phyloP scores from a whole-genome alignment of 2,329 filamentous ascomycete genomes.

The Cladorrhinum sp. region DNA sequence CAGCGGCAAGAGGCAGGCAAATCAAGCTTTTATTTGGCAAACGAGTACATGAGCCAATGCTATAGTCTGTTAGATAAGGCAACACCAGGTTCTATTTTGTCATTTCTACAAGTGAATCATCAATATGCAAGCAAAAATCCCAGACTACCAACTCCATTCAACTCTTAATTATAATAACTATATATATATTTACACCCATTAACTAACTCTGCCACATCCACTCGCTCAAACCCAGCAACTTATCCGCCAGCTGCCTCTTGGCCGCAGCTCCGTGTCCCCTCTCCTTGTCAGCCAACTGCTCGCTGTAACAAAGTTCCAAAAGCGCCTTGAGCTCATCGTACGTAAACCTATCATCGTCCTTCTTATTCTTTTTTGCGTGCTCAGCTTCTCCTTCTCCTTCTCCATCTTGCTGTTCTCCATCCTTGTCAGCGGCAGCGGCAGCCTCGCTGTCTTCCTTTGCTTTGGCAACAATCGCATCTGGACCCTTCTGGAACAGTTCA shows the following conservation, averaged over 20 bases:
- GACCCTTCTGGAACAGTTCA: slow-evolving; percentile 62
- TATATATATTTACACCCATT: too few relatives aligned
- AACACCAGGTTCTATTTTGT: too few relatives aligned
- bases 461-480: slow-evolving; percentile 62
- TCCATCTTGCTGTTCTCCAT: slow-evolving; percentile 30
- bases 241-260: slow-evolving; percentile 67
- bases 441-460: slow-evolving; percentile 48
- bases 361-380: slow-evolving; percentile 28
- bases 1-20: too few relatives aligned
- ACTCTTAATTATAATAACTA: too few relatives aligned
- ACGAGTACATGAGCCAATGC: too few relatives aligned
- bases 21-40: too few relatives aligned
- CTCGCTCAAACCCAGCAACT: slow-evolving; percentile 67
- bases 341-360: slow-evolving; percentile 46
- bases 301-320: slow-evolving; percentile 66
- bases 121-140: too few relatives aligned
- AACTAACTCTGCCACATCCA: slow-evolving; percentile 59
- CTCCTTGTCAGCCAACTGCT: slow-evolving; percentile 63
- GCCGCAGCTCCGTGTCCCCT: slow-evolving; percentile 65
- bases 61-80: too few relatives aligned
- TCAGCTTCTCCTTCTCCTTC: neutral
- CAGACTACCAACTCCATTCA: too few relatives aligned
- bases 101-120: too few relatives aligned
- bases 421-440: slow-evolving; percentile 34
- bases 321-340: slow-evolving; percentile 66